A percentile compares a stretch with the other conserved stretches of the same genome.
Evolutionary conservation across 768 basidiomycete genomes (phyloP).

Genomic region (Agrocybe chaxingu): DNA sequence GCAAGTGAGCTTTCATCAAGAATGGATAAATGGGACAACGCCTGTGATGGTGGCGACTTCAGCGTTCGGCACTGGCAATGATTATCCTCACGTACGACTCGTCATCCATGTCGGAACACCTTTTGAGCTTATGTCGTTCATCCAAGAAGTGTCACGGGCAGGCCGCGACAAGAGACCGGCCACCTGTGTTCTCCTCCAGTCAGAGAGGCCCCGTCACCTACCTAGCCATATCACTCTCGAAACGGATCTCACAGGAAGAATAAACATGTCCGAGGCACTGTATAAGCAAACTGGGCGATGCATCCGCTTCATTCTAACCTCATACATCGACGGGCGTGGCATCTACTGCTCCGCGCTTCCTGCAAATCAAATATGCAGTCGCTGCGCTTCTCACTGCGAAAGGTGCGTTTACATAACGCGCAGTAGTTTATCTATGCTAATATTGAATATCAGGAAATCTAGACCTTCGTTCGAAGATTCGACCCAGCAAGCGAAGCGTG

Average conservation of each 20-base stretch:
- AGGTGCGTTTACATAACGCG: no score
- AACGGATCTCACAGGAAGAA: no score
- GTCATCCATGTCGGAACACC: conserved; percentile 19
- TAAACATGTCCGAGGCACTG: no score
- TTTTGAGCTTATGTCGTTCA: conserved; percentile 15
- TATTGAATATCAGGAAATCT: no score
- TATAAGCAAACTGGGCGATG: neutral
- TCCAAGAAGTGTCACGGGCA: conserved; percentile 17
- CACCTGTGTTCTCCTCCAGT: conserved; percentile 4
- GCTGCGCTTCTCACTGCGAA: no score
- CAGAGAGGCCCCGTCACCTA: neutral
- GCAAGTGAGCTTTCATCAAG: neutral
- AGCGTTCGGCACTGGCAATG: conserved; percentile 24
- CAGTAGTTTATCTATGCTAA: no score
- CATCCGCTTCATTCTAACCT: conserved; percentile 6
- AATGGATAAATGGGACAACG: conserved; percentile 9
- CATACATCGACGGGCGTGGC: conserved; percentile 3
- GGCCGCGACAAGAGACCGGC: conserved; percentile 14
- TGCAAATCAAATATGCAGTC: no score
- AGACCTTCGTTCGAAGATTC: no score
- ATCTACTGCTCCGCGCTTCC: neutral
- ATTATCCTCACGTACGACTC: conserved; percentile 16
- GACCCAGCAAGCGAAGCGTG: no score
- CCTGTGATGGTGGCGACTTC: conserved; percentile 18
- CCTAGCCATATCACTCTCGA: neutral